Evolutionary conservation across 140 eudicot genomes (phyloP).

Genomic region (Anethum foeniculum): DNA sequence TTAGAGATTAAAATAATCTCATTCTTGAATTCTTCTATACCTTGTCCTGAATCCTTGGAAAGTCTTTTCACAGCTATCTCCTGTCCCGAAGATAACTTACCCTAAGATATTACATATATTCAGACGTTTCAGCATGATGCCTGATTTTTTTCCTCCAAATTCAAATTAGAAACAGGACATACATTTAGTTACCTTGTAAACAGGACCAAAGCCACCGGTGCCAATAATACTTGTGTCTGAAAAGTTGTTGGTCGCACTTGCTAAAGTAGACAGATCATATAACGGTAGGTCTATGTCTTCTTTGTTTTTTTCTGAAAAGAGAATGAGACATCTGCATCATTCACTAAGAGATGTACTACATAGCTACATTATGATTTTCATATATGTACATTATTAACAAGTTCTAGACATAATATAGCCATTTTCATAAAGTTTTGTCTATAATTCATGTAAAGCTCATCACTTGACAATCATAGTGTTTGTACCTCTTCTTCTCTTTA

Average conservation of each 20-base stretch:
- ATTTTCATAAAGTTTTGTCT: not conserved
- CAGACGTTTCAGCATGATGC: not conserved
- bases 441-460: not conserved
- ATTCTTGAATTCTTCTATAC: slow-evolving; percentile 27
- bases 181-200: slow-evolving; percentile 32
- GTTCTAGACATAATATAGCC: not conserved
- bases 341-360: not conserved
- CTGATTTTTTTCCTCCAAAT: not conserved
- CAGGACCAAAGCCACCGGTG: slow-evolving; percentile 42
- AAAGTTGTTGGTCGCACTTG: slow-evolving; percentile 24
- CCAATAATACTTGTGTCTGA: slow-evolving; percentile 22
- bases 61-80: slow-evolving; percentile 43
- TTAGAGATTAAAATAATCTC: slow-evolving; percentile 30
- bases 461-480: not conserved
- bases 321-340: not conserved
- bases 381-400: not conserved
- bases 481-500: slow-evolving; percentile 18
- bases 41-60: slow-evolving; percentile 35
- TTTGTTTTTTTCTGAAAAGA: slow-evolving; percentile 2
- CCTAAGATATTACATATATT: slow-evolving; percentile 14
- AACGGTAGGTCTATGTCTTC: slow-evolving; percentile 27
- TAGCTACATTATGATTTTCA: not conserved
- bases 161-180: not conserved
- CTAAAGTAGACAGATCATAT: slow-evolving; percentile 17
- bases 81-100: slow-evolving; percentile 16